These are phyloP conservation scores for Hemisphaericaspora nanyangensis DNA, from an alignment of 805 yeast species.

Conservation along the genomic window DNA sequence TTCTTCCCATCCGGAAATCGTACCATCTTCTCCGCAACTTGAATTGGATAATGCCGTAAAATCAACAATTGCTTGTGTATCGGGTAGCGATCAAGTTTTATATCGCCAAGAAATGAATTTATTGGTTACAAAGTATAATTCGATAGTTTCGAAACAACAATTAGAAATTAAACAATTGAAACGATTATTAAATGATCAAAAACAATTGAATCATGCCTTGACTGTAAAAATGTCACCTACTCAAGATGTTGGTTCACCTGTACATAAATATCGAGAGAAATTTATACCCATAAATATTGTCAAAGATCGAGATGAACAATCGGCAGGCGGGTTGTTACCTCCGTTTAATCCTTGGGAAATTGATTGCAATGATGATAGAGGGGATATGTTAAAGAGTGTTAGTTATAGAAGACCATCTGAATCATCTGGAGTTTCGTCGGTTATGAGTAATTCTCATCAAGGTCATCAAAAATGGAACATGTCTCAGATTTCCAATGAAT, in stretches of 20 bases:
- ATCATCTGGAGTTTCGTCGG: not conserved
- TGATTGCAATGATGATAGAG: too few relatives aligned
- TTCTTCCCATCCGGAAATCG: too few relatives aligned
- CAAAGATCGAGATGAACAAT: not conserved
- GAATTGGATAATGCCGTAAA: too few relatives aligned
- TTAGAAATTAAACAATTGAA: constrained; percentile 21
- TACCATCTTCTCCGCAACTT: too few relatives aligned
- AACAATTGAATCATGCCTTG: constrained; percentile 12
- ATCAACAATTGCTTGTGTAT: too few relatives aligned
- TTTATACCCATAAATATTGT: constrained; percentile 17
- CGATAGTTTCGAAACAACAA: constrained; percentile 20
- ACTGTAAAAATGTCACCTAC: constrained; percentile 9
- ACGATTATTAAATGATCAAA: constrained; percentile 20
- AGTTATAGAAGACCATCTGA: not conserved
- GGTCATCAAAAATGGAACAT: not conserved
- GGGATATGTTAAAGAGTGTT: too few relatives aligned
- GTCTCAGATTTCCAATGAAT: not conserved
- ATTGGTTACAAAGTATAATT: constrained; percentile 19
- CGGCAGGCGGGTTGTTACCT: not conserved
- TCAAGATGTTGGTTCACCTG: not conserved
- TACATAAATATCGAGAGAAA: constrained; percentile 10
- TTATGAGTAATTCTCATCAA: constrained; percentile 2
- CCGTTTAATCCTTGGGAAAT: not conserved
- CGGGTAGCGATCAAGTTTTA: not conserved
- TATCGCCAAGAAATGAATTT: constrained; percentile 16